Evolutionary conservation across 2,329 filamentous ascomycete species (phyloP), one percentile per base, ranked within the genome.

Genomic region (Penicillium oxalicum): DNA sequence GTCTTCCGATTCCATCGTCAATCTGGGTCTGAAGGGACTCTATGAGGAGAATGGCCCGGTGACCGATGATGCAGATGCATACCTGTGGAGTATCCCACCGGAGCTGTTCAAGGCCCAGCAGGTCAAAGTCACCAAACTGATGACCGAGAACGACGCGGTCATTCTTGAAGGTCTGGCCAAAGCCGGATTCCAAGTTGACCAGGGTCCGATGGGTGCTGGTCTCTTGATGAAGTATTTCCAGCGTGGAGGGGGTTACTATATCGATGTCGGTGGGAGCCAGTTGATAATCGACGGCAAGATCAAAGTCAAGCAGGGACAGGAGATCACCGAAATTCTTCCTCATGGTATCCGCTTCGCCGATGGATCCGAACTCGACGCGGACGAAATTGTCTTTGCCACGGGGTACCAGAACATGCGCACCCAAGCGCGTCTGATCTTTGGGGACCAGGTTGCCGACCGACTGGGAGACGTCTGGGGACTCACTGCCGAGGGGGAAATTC

Each of bases 351-450:
- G 68, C 0, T 77, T 84, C 18, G 74, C 72, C 0, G 83, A 86
- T 53, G 83, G 81, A 0, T 68, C 71, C 0, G 75, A 77, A 57
- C 63, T 87, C 0, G 74, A 80, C 35, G 82, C 82, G 0, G 82
- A 86, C 53, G 79, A 85, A 61, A 77, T 87, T 36, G 72, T 87
- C 0, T 76, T 84, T 44, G 81, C 70, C 9, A 74, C 70, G 4
- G 70, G 71, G 3, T 87, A 86, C 57, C 76, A 82, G 60, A 87
- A 86, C 61, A 88, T 88, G 85, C 71, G 75, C 13, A 81, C 78
- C 0, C 77, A 80, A 49, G 80, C 83, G 1, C 70, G 79, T 4
- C 65, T 69, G 6, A 80, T 86, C 34, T 79, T 88, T 48, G 84
- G 84, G 0, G 75, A 83, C 13, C 73, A 76, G 11, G 71, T 87